Evolutionary conservation across 305 asterid genomes (phyloP).

Genomic region (Euphrasia arctica): DNA sequence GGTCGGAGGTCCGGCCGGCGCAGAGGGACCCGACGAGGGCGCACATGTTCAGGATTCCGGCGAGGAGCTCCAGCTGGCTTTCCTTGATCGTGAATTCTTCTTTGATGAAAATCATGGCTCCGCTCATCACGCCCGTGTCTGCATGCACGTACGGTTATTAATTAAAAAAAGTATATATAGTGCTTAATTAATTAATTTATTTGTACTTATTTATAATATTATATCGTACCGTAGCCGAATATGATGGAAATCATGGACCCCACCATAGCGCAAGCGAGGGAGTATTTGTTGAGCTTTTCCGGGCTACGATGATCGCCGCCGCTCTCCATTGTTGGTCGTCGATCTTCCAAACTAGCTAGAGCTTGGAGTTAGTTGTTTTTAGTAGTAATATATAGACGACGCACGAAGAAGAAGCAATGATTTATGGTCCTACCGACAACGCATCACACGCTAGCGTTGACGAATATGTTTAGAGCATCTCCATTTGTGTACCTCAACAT

Average conservation of each 20-base stretch:
- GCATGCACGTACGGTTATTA: conserved; percentile 1
- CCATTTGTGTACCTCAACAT: too few species aligned
- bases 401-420: too few species aligned
- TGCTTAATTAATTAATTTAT: too few species aligned
- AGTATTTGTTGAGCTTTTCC: conserved; percentile 48
- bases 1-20: conserved; percentile 75
- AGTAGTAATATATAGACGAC: too few species aligned
- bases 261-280: conserved; percentile 58
- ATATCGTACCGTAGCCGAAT: conserved; percentile 58
- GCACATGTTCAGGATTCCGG: conserved; percentile 67
- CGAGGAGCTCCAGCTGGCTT: conserved; percentile 48
- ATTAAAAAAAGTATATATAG: too few species aligned
- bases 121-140: conserved; percentile 91
- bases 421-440: too few species aligned
- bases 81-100: conserved; percentile 60
- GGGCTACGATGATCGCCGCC: conserved; percentile 17
- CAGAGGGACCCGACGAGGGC: conserved; percentile 62
- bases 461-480: too few species aligned
- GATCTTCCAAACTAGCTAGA: too few species aligned
- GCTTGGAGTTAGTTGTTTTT: too few species aligned
- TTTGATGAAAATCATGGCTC: conserved; percentile 73
- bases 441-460: too few species aligned
- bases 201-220: too few species aligned
- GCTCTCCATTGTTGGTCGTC: conserved; percentile 18
- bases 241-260: conserved; percentile 75